Base-by-base conservation (phyloP, 2,329 filamentous ascomycete genomes). In the Cordyceps cicadae region DNA sequence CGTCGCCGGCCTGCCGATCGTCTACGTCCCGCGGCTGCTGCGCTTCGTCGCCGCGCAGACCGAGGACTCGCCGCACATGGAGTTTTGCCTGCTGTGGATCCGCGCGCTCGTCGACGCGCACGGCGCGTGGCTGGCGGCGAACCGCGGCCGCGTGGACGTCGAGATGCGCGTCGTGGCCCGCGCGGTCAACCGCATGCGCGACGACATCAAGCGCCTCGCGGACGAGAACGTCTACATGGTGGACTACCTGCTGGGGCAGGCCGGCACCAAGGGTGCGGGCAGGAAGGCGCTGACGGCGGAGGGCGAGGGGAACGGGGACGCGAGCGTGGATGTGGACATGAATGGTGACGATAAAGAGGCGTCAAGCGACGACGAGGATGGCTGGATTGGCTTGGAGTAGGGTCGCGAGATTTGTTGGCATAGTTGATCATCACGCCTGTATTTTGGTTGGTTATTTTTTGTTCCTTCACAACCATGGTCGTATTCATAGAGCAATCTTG, bases 41-140 rank as follows among this genome's bases (percentile, higher is more conserved):
- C 88, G 91, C 51, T 96, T 96, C 66, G 88, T 97, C 7, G 92
- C 92, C 2, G 82, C 88, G 11, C 90, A 96, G 69, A 89, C 90
- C 1, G 93, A 97, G 68, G 87, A 93, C 70, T 92, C 88, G 2
- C 93, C 92, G 1, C 93, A 97, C 77, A 82, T 99, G 5, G 94
- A 99, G 75, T 95, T 97, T 75, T 96, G 94, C 68, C 77, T 99
- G 50, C 77, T 93, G 9, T 99, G 94, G 94, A 89, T 97, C 69
- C 90, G 94, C 72, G 86, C 90, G 1, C 76, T 88, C 39, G 79
- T 97, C 62, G 88, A 89, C 67, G 86, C 86, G 67, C 93, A 97
- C 71, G 94, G 94, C 39, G 81, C 88, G 24, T 93, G 88, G 80
- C 81, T 99, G 67, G 89, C 90, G 62, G 88, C 92, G 41, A 88